A percentile compares a stretch with the other conserved stretches of the same genome.
Evolutionary conservation across 306 rosid species (phyloP).

Genomic region (Albizia julibrissin): DNA sequence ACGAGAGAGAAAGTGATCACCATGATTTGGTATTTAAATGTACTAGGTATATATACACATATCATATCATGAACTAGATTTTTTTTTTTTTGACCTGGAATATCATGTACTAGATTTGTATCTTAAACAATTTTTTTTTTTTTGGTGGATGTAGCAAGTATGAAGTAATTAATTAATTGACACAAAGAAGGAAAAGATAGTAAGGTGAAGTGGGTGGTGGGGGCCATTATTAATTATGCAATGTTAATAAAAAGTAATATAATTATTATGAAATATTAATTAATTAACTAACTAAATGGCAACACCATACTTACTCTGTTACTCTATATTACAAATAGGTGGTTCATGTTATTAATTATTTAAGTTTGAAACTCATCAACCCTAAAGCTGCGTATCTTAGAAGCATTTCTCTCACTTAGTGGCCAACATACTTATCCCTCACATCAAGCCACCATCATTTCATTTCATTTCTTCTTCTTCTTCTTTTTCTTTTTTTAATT

Average conservation of each 20-base stretch:
- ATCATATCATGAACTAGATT: not conserved
- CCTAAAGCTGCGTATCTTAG: constrained; percentile 42
- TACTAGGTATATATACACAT: constrained; percentile 26
- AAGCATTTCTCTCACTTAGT: constrained; percentile 41
- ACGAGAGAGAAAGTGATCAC: constrained; percentile 41
- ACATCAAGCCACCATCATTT: constrained; percentile 70
- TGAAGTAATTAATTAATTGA: not conserved
- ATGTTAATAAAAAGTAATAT: constrained; percentile 13
- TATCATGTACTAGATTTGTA: not conserved
- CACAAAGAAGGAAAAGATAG: not conserved
- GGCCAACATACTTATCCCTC: constrained; percentile 61
- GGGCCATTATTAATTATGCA: constrained; percentile 8
- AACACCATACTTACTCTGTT: not conserved
- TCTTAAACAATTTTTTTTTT: not conserved
- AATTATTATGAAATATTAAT: constrained; percentile 4
- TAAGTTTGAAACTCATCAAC: constrained; percentile 35
- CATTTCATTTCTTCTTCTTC: constrained; percentile 40
- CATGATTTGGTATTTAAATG: constrained; percentile 28
- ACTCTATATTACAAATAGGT: not conserved
- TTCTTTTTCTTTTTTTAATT: not conserved
- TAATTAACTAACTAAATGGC: not conserved
- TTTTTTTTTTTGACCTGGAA: not conserved
- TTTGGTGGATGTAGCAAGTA: not conserved
- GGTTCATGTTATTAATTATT: not conserved
- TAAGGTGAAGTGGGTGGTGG: constrained; percentile 39